Evolutionary conservation across 2,329 filamentous ascomycete genomes (phyloP).

Genomic region (Aspergillus pseudoglaucus): DNA sequence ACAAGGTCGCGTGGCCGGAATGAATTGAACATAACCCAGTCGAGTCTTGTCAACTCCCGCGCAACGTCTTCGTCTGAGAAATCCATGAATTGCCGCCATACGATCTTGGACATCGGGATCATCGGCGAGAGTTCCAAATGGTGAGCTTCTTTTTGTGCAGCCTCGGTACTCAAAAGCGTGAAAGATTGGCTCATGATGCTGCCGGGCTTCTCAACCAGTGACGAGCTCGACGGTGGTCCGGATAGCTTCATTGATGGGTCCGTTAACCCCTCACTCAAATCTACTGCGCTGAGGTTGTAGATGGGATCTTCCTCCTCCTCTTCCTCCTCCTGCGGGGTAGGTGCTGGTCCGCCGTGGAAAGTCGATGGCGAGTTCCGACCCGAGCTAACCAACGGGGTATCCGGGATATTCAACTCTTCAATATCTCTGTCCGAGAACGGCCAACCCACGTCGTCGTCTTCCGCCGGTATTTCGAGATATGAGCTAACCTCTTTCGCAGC

Average conservation of each 20-base stretch:
- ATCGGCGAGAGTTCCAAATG: constrained; percentile 63
- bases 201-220: constrained; percentile 32
- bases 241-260: constrained; percentile 34
- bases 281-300: constrained; percentile 33
- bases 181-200: constrained; percentile 39
- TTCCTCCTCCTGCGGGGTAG: constrained; percentile 15
- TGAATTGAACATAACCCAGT: constrained; percentile 97
- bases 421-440: constrained; percentile 68
- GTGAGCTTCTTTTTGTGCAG: constrained; percentile 72
- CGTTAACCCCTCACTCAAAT: constrained; percentile 33
- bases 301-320: constrained; percentile 32
- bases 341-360: constrained; percentile 21
- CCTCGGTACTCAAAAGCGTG: constrained; percentile 48
- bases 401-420: constrained; percentile 36
- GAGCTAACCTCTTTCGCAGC: constrained; percentile 78
- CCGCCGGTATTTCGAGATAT: constrained; percentile 67
- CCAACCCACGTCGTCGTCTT: constrained; percentile 92
- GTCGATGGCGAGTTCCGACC: constrained; percentile 36
- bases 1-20: constrained; percentile 90
- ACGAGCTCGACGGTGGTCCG: constrained; percentile 32
- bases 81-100: constrained; percentile 88
- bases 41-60: constrained; percentile 85
- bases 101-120: constrained; percentile 69
- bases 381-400: constrained; percentile 35
- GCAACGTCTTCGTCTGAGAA: constrained; percentile 78